Conservation (phyloP, 768 basidiomycete genomes). For the Collybia nuda region DNA sequence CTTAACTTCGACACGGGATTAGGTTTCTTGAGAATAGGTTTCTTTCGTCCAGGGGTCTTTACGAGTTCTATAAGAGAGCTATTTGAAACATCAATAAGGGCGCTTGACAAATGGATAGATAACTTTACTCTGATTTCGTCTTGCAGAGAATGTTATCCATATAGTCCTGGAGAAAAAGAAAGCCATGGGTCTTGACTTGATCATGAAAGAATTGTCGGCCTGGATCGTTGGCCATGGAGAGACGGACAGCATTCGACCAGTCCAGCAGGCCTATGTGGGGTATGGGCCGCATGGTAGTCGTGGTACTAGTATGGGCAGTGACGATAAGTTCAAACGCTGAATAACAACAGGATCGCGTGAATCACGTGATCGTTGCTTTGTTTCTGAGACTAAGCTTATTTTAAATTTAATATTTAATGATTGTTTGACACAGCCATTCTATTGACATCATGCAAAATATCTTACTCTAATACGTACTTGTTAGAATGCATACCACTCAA, state of each 20-base stretch:
- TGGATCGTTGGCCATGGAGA: conserved; percentile 71
- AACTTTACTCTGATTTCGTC: conserved; percentile 61
- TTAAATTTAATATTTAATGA: too few relatives aligned
- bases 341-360: conserved; percentile 6
- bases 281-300: conserved; percentile 24
- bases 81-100: conserved; percentile 1
- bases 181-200: conserved; percentile 73
- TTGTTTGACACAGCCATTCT: too few relatives aligned
- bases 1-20: conserved; percentile 50
- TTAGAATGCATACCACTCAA: too few relatives aligned
- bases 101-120: neutral
- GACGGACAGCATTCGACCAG: conserved; percentile 69
- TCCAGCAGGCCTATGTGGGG: conserved; percentile 52
- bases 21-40: conserved; percentile 48
- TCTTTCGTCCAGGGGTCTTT: conserved; percentile 81
- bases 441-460: too few relatives aligned
- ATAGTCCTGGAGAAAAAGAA: conserved; percentile 79
- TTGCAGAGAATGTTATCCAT: conserved; percentile 70
- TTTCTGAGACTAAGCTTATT: too few relatives aligned
- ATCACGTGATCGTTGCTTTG: conserved; percentile 8
- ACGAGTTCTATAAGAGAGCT: conserved; percentile 79
- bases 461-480: too few relatives aligned
- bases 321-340: neutral
- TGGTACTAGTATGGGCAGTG: neutral
- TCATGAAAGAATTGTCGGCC: conserved; percentile 70